phyloP scores from a whole-genome alignment of 768 basidiomycete species.

The Cubamyces sp. region DNA sequence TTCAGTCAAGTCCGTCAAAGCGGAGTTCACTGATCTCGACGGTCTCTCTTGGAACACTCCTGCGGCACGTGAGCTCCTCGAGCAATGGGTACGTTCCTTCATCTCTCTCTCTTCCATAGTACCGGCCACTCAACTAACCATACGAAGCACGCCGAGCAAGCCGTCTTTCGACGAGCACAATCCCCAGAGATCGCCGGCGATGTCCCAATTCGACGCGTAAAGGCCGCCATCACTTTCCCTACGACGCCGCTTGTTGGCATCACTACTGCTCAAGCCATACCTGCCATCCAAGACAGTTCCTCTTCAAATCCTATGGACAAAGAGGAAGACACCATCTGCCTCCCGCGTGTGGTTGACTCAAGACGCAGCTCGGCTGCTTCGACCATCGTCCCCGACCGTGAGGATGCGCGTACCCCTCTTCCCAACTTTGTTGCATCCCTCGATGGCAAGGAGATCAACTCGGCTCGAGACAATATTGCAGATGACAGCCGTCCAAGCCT shows the following conservation, averaged over 20 bases:
- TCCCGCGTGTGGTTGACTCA: background rate
- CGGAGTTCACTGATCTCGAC: constrained; percentile 19
- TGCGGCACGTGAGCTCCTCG: constrained; percentile 5
- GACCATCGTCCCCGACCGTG: constrained; percentile 2
- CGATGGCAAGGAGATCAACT: background rate
- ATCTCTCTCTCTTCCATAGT: background rate
- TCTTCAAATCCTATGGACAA: background rate
- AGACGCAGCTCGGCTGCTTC: background rate
- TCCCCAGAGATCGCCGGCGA: background rate
- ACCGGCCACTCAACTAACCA: background rate
- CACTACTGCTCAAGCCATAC: background rate
- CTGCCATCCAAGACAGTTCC: background rate
- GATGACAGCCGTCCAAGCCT: background rate
- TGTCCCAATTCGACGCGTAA: background rate
- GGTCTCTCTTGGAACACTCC: constrained; percentile 24
- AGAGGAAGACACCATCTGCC: constrained; percentile 8
- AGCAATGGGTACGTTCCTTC: constrained; percentile 16
- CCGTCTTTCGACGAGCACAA: background rate
- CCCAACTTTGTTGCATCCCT: background rate
- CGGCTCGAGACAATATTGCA: background rate
- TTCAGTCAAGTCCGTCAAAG: constrained; percentile 20
- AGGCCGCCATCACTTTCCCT: background rate
- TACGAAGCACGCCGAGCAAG: constrained; percentile 2
- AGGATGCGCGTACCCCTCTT: background rate
- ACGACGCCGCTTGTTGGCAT: background rate